These are phyloP conservation scores for Amanita pallidorosea DNA, from an alignment of 768 basidiomycete genomes.

Conservation along the genomic window DNA sequence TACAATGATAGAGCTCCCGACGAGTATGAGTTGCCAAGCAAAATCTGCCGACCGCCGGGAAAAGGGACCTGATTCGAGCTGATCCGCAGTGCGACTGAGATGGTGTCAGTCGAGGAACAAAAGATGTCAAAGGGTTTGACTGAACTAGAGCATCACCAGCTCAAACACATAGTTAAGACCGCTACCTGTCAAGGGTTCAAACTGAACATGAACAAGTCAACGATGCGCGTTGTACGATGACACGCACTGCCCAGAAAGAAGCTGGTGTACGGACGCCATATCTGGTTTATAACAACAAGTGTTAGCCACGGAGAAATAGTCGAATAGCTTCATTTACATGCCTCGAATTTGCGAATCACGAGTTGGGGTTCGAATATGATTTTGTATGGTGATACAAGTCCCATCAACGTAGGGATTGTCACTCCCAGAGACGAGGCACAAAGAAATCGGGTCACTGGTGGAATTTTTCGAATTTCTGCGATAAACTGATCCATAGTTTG, in stretches of 20 bases:
- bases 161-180: constrained; percentile 57
- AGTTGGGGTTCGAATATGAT: constrained; percentile 41
- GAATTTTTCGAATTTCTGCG: constrained; percentile 69
- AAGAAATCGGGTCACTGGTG: constrained; percentile 70
- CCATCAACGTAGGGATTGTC: constrained; percentile 45
- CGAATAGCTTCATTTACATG: constrained; percentile 16
- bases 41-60: constrained; percentile 55
- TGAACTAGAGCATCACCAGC: constrained; percentile 61
- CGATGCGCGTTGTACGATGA: neutral
- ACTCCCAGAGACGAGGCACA: constrained; percentile 49
- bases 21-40: constrained; percentile 61
- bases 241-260: constrained; percentile 61
- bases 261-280: constrained; percentile 66
- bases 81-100: constrained; percentile 50
- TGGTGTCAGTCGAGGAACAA: neutral
- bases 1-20: constrained; percentile 49
- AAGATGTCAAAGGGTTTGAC: neutral
- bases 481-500: constrained; percentile 33
- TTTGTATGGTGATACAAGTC: constrained; percentile 39
- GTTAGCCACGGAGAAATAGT: neutral
- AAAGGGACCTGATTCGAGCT: constrained; percentile 56
- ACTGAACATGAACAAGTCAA: neutral
- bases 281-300: constrained; percentile 22
- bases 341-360: constrained; percentile 42
- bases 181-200: constrained; percentile 18